phyloP scores from a whole-genome alignment of 2,329 filamentous ascomycete genomes.

The Verticillium klebahnii region DNA sequence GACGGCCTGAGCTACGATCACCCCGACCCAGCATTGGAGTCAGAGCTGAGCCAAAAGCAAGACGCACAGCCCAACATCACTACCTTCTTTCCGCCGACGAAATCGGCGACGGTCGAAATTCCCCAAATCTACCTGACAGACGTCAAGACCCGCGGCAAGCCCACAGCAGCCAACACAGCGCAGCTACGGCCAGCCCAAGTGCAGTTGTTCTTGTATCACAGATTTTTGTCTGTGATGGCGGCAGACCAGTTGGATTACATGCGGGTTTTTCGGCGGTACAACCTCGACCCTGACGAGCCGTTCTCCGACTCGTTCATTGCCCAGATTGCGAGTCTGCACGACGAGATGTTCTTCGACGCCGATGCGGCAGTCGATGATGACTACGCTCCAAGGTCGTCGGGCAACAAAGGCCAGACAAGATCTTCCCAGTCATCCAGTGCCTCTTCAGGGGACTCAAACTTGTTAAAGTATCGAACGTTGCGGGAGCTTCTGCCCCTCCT shows the following conservation, averaged over 20 bases:
- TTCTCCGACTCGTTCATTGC: slow-evolving; percentile 80
- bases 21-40: slow-evolving; percentile 67
- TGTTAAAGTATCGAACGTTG: slow-evolving; percentile 43
- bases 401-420: not conserved
- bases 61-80: slow-evolving; percentile 27
- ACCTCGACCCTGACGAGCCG: slow-evolving; percentile 55
- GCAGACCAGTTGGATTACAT: slow-evolving; percentile 65
- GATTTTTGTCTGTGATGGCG: slow-evolving; percentile 73
- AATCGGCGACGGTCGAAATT: slow-evolving; percentile 7
- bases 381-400: not conserved
- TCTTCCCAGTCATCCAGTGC: not conserved
- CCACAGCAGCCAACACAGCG: slow-evolving; percentile 60
- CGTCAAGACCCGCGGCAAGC: slow-evolving; percentile 74
- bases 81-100: slow-evolving; percentile 31
- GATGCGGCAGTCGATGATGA: not conserved
- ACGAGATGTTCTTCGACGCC: slow-evolving; percentile 57
- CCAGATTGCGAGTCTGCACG: slow-evolving; percentile 65
- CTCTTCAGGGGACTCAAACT: slow-evolving; percentile 19
- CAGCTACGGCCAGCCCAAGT: slow-evolving; percentile 74
- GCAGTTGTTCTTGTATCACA: slow-evolving; percentile 87
- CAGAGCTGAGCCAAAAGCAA: slow-evolving; percentile 40
- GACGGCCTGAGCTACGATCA: slow-evolving; percentile 78
- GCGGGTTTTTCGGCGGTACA: slow-evolving; percentile 66
- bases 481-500: slow-evolving; percentile 42
- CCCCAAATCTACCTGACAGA: slow-evolving; percentile 70